Evolutionary conservation across 1,284 basidiomycete species (phyloP).

Genomic region (Irpex sp.): DNA sequence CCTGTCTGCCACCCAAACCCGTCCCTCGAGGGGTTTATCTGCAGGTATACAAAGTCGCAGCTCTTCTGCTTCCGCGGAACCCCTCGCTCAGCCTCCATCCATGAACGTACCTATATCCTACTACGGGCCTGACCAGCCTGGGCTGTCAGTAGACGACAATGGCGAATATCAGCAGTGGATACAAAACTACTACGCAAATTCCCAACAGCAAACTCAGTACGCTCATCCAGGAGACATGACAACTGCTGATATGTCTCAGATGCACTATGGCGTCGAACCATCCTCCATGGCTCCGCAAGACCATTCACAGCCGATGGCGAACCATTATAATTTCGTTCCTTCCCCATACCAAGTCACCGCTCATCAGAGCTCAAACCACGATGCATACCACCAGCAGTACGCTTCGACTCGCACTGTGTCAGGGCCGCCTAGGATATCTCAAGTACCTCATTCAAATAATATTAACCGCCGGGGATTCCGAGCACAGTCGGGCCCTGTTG

Average conservation of each 20-base stretch:
- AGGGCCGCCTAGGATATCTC: background rate
- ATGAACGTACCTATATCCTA: conserved; percentile 10
- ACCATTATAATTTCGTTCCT: conserved; percentile 25
- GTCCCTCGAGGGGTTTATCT: background rate
- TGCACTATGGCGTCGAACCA: conserved; percentile 6
- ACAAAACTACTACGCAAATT: conserved; percentile 14
- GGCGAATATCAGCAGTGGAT: conserved; percentile 26
- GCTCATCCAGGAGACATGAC: conserved; percentile 4
- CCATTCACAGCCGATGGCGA: conserved; percentile 7
- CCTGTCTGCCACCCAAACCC: background rate
- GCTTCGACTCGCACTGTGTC: background rate
- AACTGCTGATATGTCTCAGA: conserved; percentile 1
- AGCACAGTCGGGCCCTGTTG: background rate
- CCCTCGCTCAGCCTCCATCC: background rate
- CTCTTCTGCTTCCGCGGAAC: background rate
- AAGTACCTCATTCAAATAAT: background rate
- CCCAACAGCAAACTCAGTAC: conserved; percentile 3
- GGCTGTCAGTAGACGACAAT: background rate
- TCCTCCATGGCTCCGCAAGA: conserved; percentile 6
- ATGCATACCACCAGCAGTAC: background rate
- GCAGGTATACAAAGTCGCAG: conserved; percentile 1
- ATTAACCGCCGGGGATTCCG: background rate
- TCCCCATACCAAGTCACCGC: conserved; percentile 4
- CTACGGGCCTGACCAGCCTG: background rate
- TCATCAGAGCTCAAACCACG: background rate